Evolutionary conservation across 495 filamentous ascomycete genomes (phyloP), one percentile per base, ranked within the genome.

Genomic region (Thermochaetoides thermophila): DNA sequence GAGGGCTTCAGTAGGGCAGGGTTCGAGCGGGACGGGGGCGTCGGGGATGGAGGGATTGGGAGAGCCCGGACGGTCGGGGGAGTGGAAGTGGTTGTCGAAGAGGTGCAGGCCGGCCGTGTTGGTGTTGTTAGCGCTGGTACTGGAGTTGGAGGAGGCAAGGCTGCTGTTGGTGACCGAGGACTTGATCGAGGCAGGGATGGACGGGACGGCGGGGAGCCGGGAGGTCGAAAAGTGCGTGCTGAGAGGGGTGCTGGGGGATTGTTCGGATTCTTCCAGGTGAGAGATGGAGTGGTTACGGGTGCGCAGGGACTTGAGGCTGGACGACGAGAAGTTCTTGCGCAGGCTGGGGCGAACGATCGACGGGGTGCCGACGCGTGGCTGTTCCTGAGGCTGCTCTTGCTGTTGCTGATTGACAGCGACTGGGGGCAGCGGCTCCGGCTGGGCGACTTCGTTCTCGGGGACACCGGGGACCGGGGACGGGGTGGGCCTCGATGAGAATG

Each of bases 1-100:
- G 29, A 92, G 69, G 34, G 75, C 71, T 9, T 89, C 84, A 35
- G 74, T 78, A 3, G 89, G 91, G 48, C 89, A 99, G 11, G 89
- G 82, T 43, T 99, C 89, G 10, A 99, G 66, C 1, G 84, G 74
- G 5, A 74, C 60, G 14, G 87, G 87, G 10, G 64, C 67, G 29
- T 63, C 61, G 1, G 49, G 32, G 17, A 49, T 45, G 22, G 67
- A 53, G 5, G 67, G 60, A 42, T 78, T 81, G 2, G 80, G 76
- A 14, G 70, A 75, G 1, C 71, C 74, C 11, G 78, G 77, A 7
- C 60, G 68, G 25, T 68, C 71, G 20, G 81, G 74, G 8, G 76
- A 79, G 49, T 86, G 78, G 22, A 95, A 77, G 44, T 89, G 71
- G 42, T 62, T 79, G 38, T 93, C 80, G 52, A 97, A 94, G 0